Base-by-base conservation (phyloP, 371 early-diverging fungal species). In the Nematocida ironsii region DNA sequence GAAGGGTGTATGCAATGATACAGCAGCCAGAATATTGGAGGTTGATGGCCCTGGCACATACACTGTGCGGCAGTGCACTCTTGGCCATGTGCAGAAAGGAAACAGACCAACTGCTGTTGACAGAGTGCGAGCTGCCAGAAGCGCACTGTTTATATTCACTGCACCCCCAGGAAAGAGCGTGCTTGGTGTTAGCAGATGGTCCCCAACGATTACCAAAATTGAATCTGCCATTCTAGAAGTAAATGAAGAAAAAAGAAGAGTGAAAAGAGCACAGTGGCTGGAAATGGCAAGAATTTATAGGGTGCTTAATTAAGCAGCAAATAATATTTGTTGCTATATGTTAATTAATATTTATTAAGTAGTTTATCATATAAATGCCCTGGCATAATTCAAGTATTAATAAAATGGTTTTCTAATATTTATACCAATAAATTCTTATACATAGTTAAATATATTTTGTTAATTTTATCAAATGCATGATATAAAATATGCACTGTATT, bases 21-120 rank as follows among this genome's bases (percentile, higher is more conserved):
- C 94, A 60, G 90, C 96, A 25, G 90, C 92, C 23, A 89, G 89
- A 72, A 93, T 97, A 52, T 87, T 95, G 83, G 90, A 91, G 81
- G 92, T 93, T n/a, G 98, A 98, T 88, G 92, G 94, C n/a, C 88
- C 90, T 44, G 91, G 91, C 3, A 88, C 93, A 83, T 98, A 93
- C 88, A 93, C 94, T 84, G 92, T 94, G 0, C 90, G 94, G 56
- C 93, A 94, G 16, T 90, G 94, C 23, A 91, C 94, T 11, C 88
- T 98, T 52, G 97, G 98, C 13, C 94, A 96, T 83, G 89, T 96
- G 71, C 96, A 96, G 87, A 95, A 95, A 87, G 98, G 98, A 70
- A 92, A 92, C 56, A 91, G 92, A 18, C 95, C 98, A 7, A 91
- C 92, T 11, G 96, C 98, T 5, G 87, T 95, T 70, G 98, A 98